Base-by-base conservation (phyloP, 1,284 basidiomycete genomes). In the Sporisorium graminicola region DNA sequence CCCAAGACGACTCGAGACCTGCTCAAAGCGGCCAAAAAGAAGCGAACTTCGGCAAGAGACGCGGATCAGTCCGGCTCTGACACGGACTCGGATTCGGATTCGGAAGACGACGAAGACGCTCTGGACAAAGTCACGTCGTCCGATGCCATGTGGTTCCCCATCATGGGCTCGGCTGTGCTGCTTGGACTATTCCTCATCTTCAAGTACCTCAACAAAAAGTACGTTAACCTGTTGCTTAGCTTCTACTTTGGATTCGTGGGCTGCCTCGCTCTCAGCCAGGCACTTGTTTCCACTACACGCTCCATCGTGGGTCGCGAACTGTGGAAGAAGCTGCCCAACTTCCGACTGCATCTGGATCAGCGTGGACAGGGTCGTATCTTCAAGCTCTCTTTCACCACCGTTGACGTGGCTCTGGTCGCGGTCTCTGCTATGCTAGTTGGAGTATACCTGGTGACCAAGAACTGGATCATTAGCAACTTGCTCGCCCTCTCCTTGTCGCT, bases 401-500 rank as follows among this genome's bases (percentile, higher is more conserved):
- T 87, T 13, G 91, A 92, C 5, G 77, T 93, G 31, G 71, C 90
- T 50, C 85, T 95, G 43, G 82, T 94, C 13, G 90, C 91, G 2
- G 79, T 92, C 44, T 90, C 91, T 1, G 80, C 90, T 29, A 80
- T 91, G 20, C 90, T 94, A 14, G 93, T 93, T 2, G 86, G 89
- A 12, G 77, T 92, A 16, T 95, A 94, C 85, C 88, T 89, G 62
- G 87, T 89, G 20, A 83, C 80, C 84, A 37, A 74, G 31, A 91
- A 93, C 42, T 92, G 91, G 65, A 82, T 94, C 31, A 87, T 94
- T 26, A 92, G 91, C 44, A 92, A 98, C 86, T 83, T 95, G 33
- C 88, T 98, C 10, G 93, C 91, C 0, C 88, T 98, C 43, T 92
- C 93, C 0, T 93, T 98, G 83, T 90, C 92, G 12, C 91, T 93